Conservation (phyloP, 306 rosid genomes). For the Lathyrus oleraceus region DNA sequence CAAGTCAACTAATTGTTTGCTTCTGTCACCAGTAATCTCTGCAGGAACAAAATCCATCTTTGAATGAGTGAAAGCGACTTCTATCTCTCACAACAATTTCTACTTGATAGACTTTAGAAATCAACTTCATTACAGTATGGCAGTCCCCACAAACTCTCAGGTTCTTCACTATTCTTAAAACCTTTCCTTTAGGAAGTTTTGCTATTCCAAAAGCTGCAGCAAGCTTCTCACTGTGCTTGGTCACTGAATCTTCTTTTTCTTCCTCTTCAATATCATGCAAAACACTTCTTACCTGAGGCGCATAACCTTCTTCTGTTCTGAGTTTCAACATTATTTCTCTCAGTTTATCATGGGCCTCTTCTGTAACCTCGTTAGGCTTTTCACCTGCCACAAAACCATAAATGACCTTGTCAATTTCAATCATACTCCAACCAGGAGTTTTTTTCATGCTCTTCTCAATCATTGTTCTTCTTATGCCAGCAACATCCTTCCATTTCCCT, state of each 20-base stretch:
- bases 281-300: constrained; percentile 62
- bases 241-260: constrained; percentile 78
- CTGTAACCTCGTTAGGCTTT: constrained; percentile 51
- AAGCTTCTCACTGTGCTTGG: constrained; percentile 83
- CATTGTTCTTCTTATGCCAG: constrained; percentile 69
- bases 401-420: constrained; percentile 72
- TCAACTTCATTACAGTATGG: constrained; percentile 78
- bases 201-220: constrained; percentile 84
- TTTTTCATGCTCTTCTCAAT: constrained; percentile 55
- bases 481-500: constrained; percentile 85
- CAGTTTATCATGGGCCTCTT: constrained; percentile 68
- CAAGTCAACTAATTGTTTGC: constrained; percentile 13
- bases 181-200: constrained; percentile 52
- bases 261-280: constrained; percentile 85
- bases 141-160: constrained; percentile 80
- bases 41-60: constrained; percentile 73
- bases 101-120: constrained; percentile 64
- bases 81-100: constrained; percentile 79
- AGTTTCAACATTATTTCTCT: constrained; percentile 68
- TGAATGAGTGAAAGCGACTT: constrained; percentile 82
- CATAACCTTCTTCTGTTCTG: constrained; percentile 58
- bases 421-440: constrained; percentile 80
- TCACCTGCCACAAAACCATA: constrained; percentile 74
- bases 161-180: constrained; percentile 75
- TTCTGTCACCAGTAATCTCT: constrained; percentile 70